A percentile compares a stretch with the other conserved stretches of the same genome.
Conservation (phyloP, 345 rosid genomes). For the Barbarea vulgaris region DNA sequence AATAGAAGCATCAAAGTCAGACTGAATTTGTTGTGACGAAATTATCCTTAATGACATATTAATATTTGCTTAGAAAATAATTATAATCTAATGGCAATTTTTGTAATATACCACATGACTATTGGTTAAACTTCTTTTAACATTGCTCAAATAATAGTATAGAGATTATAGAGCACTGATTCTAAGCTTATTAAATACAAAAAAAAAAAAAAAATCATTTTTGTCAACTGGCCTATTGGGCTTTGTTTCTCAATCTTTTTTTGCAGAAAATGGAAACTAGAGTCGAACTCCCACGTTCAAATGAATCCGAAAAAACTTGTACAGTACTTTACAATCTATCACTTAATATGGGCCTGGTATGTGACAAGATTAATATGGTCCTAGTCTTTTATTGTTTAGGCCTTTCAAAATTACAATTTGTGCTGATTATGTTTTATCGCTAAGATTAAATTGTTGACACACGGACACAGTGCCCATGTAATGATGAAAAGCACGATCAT, state of each 20-base stretch:
- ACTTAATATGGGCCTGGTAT: not conserved
- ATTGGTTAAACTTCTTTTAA: no score
- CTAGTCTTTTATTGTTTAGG: not conserved
- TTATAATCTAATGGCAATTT: no score
- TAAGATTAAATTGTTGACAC: not conserved
- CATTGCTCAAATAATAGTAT: no score
- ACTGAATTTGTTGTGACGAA: no score
- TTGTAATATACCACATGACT: no score
- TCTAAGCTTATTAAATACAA: no score
- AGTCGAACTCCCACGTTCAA: not conserved
- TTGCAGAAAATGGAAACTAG: not conserved
- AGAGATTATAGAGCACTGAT: no score
- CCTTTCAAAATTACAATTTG: not conserved
- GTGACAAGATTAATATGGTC: not conserved
- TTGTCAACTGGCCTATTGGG: not conserved
- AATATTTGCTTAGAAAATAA: no score
- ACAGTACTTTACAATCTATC: not conserved
- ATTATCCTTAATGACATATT: no score
- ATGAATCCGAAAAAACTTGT: not conserved
- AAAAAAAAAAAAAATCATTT: no score
- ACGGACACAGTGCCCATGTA: not conserved
- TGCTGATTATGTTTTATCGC: not conserved
- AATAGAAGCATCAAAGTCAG: no score
- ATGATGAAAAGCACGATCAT: constrained; percentile 20
- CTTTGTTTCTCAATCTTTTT: not conserved